Evolutionary conservation across 768 basidiomycete species (phyloP).

Genomic region (Suillus luteus): DNA sequence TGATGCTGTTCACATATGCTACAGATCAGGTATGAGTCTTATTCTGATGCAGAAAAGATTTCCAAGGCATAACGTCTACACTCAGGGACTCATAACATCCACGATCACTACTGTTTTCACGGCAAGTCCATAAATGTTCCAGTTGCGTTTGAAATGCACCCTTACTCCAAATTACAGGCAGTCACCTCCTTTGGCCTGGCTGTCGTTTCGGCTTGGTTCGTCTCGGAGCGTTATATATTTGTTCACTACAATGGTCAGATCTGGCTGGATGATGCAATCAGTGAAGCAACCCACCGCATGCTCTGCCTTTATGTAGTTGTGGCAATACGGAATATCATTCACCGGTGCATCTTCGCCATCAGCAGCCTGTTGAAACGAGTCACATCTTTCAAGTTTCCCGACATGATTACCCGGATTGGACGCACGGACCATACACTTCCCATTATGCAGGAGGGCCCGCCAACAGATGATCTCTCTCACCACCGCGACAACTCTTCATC

Average conservation of each 20-base stretch:
- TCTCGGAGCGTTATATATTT: conserved; percentile 53
- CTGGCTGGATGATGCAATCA: conserved; percentile 51
- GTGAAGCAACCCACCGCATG: conserved; percentile 28
- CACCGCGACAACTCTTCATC: conserved; percentile 23
- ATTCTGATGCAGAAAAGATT: conserved; percentile 17
- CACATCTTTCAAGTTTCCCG: neutral
- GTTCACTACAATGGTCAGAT: conserved; percentile 48
- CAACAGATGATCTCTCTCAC: neutral
- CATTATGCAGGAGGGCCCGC: neutral
- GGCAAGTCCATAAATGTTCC: conserved; percentile 21
- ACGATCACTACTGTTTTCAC: conserved; percentile 81
- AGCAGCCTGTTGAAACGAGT: conserved; percentile 27
- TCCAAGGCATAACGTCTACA: conserved; percentile 9
- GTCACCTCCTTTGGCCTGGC: conserved; percentile 44
- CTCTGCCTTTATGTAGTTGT: conserved; percentile 27
- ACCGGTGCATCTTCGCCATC: conserved; percentile 30
- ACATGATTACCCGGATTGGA: neutral
- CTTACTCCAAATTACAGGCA: conserved; percentile 25
- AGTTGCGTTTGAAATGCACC: conserved; percentile 1
- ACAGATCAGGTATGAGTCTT: conserved; percentile 58
- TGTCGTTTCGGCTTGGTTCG: conserved; percentile 57
- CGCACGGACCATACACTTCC: neutral
- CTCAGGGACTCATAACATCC: conserved; percentile 59
- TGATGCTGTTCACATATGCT: conserved; percentile 77
- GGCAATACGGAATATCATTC: conserved; percentile 7